These are phyloP conservation scores for Saxophila tyrrhenica DNA, from an alignment of 495 filamentous ascomycete genomes.

Conservation along the genomic window DNA sequence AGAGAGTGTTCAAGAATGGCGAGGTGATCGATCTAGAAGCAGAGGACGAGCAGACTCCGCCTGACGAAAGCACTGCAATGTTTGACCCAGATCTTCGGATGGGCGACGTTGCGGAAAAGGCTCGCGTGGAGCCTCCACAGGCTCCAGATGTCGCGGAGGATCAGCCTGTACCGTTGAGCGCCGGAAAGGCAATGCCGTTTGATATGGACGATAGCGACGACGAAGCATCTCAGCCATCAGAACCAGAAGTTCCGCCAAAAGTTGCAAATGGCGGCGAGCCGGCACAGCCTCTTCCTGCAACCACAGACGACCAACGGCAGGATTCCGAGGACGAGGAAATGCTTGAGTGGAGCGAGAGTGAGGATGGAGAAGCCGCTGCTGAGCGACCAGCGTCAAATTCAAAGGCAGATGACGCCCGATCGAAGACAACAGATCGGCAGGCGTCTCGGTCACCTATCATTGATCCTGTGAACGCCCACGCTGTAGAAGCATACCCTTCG, in stretches of 20 bases:
- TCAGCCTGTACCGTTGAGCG: not conserved
- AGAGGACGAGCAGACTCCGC: constrained; percentile 16
- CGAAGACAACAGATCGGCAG: too few relatives aligned
- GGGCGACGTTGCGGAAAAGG: constrained; percentile 34
- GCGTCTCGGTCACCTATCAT: not conserved
- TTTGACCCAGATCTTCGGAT: constrained; percentile 27
- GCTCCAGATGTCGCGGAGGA: not conserved
- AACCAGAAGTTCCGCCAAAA: too few relatives aligned
- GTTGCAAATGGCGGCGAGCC: not conserved
- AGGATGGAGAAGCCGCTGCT: constrained; percentile 21
- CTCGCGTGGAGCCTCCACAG: constrained; percentile 33
- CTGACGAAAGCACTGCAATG: not conserved
- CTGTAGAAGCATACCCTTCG: too few relatives aligned
- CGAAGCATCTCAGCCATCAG: not conserved
- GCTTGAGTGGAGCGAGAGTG: constrained; percentile 32
- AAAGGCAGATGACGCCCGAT: not conserved
- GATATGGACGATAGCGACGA: constrained; percentile 2
- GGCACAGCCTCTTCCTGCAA: not conserved
- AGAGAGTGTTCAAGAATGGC: constrained; percentile 18
- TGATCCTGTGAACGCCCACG: not conserved
- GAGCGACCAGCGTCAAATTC: not conserved
- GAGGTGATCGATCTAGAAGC: constrained; percentile 24
- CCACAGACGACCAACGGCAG: not conserved
- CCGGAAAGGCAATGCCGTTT: not conserved
- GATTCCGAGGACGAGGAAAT: constrained; percentile 20